phyloP scores from a whole-genome alignment of 2,329 filamentous ascomycete genomes.

The Alternaria burnsii region DNA sequence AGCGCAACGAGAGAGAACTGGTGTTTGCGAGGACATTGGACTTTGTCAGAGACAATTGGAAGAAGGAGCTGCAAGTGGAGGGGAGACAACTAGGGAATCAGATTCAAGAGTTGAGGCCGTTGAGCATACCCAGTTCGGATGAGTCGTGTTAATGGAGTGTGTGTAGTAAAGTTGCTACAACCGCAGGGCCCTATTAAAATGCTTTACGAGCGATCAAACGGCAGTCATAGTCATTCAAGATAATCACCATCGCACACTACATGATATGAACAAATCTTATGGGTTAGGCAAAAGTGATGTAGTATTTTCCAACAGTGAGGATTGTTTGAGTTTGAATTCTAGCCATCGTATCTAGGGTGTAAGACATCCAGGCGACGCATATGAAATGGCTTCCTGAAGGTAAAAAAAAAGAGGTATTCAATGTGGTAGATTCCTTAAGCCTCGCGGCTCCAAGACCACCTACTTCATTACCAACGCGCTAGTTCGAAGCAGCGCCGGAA shows the following conservation, averaged over 20 bases:
- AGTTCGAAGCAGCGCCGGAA: neutral
- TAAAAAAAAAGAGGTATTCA: neutral
- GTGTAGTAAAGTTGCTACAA: neutral
- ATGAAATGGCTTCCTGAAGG: neutral
- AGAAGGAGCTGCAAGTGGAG: conserved; percentile 29
- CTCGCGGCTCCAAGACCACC: too few species aligned
- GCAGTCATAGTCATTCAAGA: neutral
- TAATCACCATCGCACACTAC: neutral
- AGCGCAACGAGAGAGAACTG: conserved; percentile 47
- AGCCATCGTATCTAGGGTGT: neutral
- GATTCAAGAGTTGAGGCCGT: conserved; percentile 25
- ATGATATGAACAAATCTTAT: neutral
- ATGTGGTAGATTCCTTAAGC: too few species aligned
- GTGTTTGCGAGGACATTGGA: conserved; percentile 49
- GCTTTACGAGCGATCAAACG: neutral
- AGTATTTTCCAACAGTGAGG: neutral
- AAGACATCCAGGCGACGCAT: neutral
- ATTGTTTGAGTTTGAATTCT: neutral
- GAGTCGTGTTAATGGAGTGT: neutral
- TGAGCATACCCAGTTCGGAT: conserved; percentile 28
- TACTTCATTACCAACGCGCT: neutral
- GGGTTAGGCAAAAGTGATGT: neutral
- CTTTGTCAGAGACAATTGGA: conserved; percentile 51
- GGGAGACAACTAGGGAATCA: conserved; percentile 21
- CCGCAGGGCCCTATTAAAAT: neutral